These are phyloP conservation scores for Kodamaea neixiangensis DNA, from an alignment of 805 yeast species.

Conservation along the genomic window DNA sequence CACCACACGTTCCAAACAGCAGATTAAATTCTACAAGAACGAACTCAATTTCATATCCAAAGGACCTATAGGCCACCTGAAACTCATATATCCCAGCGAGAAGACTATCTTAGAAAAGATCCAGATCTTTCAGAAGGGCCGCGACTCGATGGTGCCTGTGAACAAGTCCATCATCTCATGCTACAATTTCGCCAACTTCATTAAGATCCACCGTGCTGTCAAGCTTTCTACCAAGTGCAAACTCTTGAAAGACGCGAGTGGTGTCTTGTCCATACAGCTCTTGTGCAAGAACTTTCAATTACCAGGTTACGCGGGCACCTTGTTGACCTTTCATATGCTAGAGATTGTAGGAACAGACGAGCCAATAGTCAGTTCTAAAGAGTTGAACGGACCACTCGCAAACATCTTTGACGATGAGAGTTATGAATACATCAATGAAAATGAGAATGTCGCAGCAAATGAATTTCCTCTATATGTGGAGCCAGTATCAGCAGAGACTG, in stretches of 20 bases:
- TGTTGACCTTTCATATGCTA: conserved; percentile 42
- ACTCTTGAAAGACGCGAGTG: conserved; percentile 36
- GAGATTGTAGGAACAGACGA: conserved; percentile 26
- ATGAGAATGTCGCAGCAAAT: conserved; percentile 12
- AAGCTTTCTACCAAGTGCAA: conserved; percentile 42
- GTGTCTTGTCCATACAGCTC: conserved; percentile 39
- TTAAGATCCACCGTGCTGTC: conserved; percentile 36
- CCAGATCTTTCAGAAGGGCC: conserved; percentile 31
- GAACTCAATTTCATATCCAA: conserved; percentile 60
- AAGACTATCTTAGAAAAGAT: conserved; percentile 63
- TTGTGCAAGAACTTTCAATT: conserved; percentile 34
- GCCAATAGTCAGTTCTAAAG: conserved; percentile 13
- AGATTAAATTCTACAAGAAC: conserved; percentile 21
- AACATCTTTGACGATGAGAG: conserved; percentile 28
- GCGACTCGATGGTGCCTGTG: conserved; percentile 22
- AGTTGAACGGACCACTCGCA: conserved; percentile 10
- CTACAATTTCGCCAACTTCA: conserved; percentile 35
- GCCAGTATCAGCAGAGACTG: conserved; percentile 23
- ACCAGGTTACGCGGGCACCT: conserved; percentile 36
- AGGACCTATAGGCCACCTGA: conserved; percentile 74
- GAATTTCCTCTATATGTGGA: not conserved
- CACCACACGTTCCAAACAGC: conserved; percentile 1
- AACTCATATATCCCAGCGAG: conserved; percentile 65
- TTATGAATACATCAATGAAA: conserved; percentile 22
- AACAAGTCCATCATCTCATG: conserved; percentile 22